Evolutionary conservation across 495 filamentous ascomycete genomes (phyloP).

Genomic region (Cercophora scortea): DNA sequence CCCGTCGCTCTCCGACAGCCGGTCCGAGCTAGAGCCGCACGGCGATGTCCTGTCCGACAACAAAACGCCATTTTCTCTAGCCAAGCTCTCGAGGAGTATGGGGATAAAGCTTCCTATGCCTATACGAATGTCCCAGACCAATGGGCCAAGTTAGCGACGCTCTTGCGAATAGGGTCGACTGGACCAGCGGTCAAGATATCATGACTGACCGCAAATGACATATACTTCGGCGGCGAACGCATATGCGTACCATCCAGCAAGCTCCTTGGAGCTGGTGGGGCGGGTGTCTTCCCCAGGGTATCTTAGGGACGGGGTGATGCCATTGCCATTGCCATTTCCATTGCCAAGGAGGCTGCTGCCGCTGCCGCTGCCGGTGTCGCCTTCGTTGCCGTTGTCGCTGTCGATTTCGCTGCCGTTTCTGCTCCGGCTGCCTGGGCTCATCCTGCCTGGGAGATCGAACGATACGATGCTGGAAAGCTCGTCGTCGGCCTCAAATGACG

Average conservation of each 20-base stretch:
- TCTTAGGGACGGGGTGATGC: constrained; percentile 7
- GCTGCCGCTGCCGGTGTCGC: constrained; percentile 7
- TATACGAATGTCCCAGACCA: no score
- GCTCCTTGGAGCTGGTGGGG: constrained; percentile 76
- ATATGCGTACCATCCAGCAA: constrained; percentile 93
- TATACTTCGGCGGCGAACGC: constrained; percentile 97
- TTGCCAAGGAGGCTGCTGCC: neutral
- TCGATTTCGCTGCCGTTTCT: constrained; percentile 1
- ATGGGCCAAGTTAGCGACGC: no score
- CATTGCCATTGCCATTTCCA: neutral
- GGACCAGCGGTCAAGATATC: neutral
- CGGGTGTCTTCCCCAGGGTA: constrained; percentile 85
- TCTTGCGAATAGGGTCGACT: neutral
- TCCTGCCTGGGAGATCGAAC: constrained; percentile 10
- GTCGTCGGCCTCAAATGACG: constrained; percentile 56
- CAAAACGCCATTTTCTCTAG: constrained; percentile 80
- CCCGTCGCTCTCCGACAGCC: constrained; percentile 30
- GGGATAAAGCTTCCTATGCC: constrained; percentile 81
- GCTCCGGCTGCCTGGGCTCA: constrained; percentile 15
- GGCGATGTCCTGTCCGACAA: constrained; percentile 64
- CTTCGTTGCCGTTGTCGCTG: constrained; percentile 15
- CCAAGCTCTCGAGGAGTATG: constrained; percentile 90
- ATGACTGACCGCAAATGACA: constrained; percentile 75
- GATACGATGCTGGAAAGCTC: constrained; percentile 37
- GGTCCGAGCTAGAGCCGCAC: constrained; percentile 47